Percentiles rank a stretch among this genome's conserved stretches.
Evolutionary conservation across 495 filamentous ascomycete genomes (phyloP).

Genomic region (Cercophora samala): DNA sequence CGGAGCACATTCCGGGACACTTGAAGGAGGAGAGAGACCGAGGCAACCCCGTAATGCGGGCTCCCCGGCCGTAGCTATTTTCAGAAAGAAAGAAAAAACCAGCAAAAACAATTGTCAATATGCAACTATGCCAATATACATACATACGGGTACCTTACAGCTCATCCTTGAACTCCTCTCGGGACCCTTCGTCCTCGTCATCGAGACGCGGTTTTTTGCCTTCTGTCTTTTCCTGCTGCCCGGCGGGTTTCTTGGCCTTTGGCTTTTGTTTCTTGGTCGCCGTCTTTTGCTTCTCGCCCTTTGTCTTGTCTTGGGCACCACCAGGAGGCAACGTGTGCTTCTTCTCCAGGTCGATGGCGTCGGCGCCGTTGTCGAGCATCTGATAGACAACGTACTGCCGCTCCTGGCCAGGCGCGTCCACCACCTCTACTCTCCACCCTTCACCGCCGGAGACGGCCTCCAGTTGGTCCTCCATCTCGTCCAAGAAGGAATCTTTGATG

Average conservation of each 20-base stretch:
- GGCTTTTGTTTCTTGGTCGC: slow-evolving; percentile 6
- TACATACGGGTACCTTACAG: slow-evolving; percentile 29
- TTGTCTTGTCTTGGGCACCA: background rate
- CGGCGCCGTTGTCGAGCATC: slow-evolving; percentile 36
- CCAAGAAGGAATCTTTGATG: slow-evolving; percentile 64
- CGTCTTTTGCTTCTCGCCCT: slow-evolving; percentile 1
- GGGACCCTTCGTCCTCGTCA: slow-evolving; percentile 37
- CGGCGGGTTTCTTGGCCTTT: slow-evolving; percentile 11
- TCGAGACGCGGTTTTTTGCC: background rate
- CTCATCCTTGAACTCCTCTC: slow-evolving; percentile 49
- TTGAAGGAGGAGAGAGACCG: background rate
- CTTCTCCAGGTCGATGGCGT: slow-evolving; percentile 21
- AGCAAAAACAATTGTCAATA: background rate
- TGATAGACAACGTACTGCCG: slow-evolving; percentile 40
- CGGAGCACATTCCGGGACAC: background rate
- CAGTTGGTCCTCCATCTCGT: slow-evolving; percentile 51
- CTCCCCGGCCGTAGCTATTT: background rate
- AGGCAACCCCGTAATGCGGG: background rate
- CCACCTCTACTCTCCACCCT: slow-evolving; percentile 54
- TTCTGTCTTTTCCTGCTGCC: slow-evolving; percentile 13
- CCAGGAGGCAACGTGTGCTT: background rate
- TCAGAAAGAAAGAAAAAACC: background rate
- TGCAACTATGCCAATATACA: background rate
- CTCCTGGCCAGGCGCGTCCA: slow-evolving; percentile 39
- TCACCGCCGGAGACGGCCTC: slow-evolving; percentile 21